phyloP scores from a whole-genome alignment of 2,329 filamentous ascomycete species.

The Zalaria sp. region DNA sequence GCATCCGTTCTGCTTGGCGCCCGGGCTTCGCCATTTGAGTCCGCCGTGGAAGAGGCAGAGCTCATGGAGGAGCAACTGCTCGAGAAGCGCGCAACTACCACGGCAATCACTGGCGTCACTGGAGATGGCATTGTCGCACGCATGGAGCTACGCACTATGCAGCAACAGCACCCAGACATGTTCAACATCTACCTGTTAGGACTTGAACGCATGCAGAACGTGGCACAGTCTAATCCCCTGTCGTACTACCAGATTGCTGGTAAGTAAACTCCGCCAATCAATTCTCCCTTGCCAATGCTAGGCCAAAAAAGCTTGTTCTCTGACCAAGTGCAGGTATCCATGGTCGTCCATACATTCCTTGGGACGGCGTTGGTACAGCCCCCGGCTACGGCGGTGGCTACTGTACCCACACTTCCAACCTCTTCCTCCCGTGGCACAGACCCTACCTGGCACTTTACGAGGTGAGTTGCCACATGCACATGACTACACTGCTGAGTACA shows the following conservation, averaged over 20 bases:
- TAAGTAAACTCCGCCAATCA: slow-evolving; percentile 22
- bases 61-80: background rate
- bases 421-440: slow-evolving; percentile 75
- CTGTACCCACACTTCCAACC: slow-evolving; percentile 59
- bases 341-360: slow-evolving; percentile 51
- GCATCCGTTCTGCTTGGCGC: background rate
- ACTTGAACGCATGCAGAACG: slow-evolving; percentile 56
- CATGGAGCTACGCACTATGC: slow-evolving; percentile 54
- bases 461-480: slow-evolving; percentile 18
- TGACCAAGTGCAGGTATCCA: slow-evolving; percentile 51
- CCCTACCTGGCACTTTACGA: slow-evolving; percentile 57
- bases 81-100: slow-evolving; percentile 1
- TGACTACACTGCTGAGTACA: background rate
- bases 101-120: slow-evolving; percentile 17
- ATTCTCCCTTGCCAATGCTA: no score
- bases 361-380: slow-evolving; percentile 37
- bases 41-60: background rate
- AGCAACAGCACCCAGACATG: slow-evolving; percentile 43
- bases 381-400: slow-evolving; percentile 49
- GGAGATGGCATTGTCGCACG: slow-evolving; percentile 28
- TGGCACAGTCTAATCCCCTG: slow-evolving; percentile 46
- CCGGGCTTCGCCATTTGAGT: background rate
- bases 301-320: background rate
- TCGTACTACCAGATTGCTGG: slow-evolving; percentile 73
- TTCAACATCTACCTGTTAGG: slow-evolving; percentile 70